Evolutionary conservation across 805 yeast genomes (phyloP), one percentile per base, ranked within the genome.

Genomic region (Torulaspora maleeae): DNA sequence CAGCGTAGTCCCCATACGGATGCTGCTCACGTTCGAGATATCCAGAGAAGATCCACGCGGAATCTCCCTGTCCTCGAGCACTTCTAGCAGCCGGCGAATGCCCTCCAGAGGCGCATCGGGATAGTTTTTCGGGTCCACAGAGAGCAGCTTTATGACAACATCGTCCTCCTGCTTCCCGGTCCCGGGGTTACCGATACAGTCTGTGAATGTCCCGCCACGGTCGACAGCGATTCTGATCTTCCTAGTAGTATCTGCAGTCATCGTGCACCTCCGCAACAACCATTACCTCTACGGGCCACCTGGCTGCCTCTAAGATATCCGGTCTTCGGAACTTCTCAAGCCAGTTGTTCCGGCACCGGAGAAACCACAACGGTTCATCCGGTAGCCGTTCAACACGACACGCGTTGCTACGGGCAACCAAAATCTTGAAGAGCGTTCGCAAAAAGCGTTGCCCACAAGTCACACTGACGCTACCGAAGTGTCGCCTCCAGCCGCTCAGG

Each of bases 51-150:
- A 63, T 7, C 78, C 77, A 41, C 86, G 72, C 3, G 89, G 82
- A 41, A 86, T 84, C 8, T 59, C 39, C 5, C 60, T 63, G 1
- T 77, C 75, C 1, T 79, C 75, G 49, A 78, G 77, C 17, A 68
- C 66, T 59, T 86, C 95, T 48, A 90, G 65, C 0, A 86, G 74
- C 37, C 95, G 68, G 52, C 97, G 74, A 32, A 90, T 86, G 7
- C 96, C 98, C 67, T 90, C 97, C 16, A 90, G 72, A 10, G 95
- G 95, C 0, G 98, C 96, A 72, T 90, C 98, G 2, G 74, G 69
- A 60, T 90, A 90, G 66, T 90, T 90, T 22, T 75, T 71, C 0
- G 96, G 95, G 58, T 90, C 97, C 3, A 86, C 96, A 0, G 96
- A 87, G 19, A 90, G 71, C 24, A 90, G 69, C 63, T 90, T 90